phyloP scores from a whole-genome alignment of 306 rosid genomes.

The Rubus idaeus region DNA sequence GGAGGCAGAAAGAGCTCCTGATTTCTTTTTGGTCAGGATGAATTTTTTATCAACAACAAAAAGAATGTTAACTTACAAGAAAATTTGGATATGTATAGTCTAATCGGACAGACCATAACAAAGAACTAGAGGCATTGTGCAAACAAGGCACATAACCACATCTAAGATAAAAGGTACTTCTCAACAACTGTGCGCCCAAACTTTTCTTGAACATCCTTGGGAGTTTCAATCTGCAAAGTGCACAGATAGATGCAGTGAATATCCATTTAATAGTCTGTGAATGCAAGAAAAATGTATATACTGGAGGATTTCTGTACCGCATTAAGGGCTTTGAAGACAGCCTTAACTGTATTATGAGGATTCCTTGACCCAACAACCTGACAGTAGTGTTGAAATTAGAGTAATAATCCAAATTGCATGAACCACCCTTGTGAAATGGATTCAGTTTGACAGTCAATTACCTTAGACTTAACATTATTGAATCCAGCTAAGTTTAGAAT shows the following conservation, averaged over 20 bases:
- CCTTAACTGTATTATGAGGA: slow-evolving; percentile 86
- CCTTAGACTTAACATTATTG: slow-evolving; percentile 93
- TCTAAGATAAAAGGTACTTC: slow-evolving; percentile 63
- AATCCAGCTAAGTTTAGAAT: slow-evolving; percentile 82
- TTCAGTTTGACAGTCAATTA: slow-evolving; percentile 34
- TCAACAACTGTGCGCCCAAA: slow-evolving; percentile 90
- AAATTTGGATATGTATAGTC: not conserved
- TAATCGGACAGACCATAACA: not conserved
- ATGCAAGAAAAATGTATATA: not conserved
- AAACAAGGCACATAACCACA: not conserved
- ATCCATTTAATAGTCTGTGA: not conserved
- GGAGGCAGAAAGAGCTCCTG: not conserved
- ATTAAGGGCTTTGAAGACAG: slow-evolving; percentile 86
- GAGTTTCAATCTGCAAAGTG: slow-evolving; percentile 76
- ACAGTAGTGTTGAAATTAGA: slow-evolving; percentile 26
- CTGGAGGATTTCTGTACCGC: slow-evolving; percentile 49
- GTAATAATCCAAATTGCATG: slow-evolving; percentile 15
- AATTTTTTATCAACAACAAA: not conserved
- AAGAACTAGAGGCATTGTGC: not conserved
- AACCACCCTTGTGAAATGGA: slow-evolving; percentile 13
- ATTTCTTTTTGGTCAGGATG: not conserved
- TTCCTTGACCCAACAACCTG: slow-evolving; percentile 90
- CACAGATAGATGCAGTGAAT: slow-evolving; percentile 14
- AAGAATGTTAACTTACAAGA: not conserved
- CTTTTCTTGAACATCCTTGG: slow-evolving; percentile 86